These are phyloP conservation scores for Alnus glutinosa DNA, from an alignment of 306 rosid species.

Conservation along the genomic window DNA sequence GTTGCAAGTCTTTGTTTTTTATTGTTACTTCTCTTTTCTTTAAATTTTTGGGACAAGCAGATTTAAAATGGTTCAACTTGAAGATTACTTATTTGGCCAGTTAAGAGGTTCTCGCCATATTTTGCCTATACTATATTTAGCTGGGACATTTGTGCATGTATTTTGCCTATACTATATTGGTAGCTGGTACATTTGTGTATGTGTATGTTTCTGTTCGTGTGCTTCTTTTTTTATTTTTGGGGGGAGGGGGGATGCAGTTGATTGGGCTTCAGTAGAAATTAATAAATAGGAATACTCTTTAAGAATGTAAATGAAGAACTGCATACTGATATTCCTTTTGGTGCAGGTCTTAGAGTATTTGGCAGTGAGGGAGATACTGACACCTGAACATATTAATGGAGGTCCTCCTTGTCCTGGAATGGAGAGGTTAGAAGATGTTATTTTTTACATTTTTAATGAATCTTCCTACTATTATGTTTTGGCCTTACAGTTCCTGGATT, in stretches of 20 bases:
- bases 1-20: too few species aligned
- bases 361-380: slow-evolving; percentile 73
- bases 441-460: not conserved
- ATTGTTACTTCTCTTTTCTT: not conserved
- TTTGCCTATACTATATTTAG: not conserved
- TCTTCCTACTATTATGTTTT: not conserved
- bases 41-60: not conserved
- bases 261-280: not conserved
- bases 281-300: not conserved
- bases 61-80: not conserved
- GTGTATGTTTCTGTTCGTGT: not conserved
- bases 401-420: slow-evolving; percentile 92
- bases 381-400: slow-evolving; percentile 73
- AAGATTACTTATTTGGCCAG: not conserved
- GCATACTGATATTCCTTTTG: slow-evolving; percentile 7
- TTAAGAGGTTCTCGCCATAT: not conserved
- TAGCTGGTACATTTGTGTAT: not conserved
- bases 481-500: not conserved
- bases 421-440: slow-evolving; percentile 74
- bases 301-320: not conserved
- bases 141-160: not conserved
- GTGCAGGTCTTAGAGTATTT: slow-evolving; percentile 82
- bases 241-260: not conserved
- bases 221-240: not conserved
- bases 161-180: not conserved